These are phyloP conservation scores for Teratosphaeria viscida DNA, from an alignment of 2,329 filamentous ascomycete species.

Conservation along the genomic window DNA sequence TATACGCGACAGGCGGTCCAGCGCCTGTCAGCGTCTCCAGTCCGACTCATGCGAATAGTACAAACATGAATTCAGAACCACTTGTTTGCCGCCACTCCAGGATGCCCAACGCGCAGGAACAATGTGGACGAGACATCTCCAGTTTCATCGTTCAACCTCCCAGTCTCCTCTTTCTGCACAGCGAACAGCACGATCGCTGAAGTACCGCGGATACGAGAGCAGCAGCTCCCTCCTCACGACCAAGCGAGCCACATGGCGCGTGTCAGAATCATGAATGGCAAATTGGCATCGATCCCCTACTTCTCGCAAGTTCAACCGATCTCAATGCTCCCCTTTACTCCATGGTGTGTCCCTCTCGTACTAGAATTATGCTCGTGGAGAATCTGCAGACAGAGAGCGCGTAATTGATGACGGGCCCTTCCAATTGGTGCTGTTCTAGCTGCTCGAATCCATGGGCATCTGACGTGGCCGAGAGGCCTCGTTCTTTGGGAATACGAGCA, in stretches of 20 bases:
- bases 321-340: not conserved
- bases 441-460: not conserved
- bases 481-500: too few species aligned
- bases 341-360: constrained; percentile 4
- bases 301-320: not conserved
- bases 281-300: not conserved
- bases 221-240: not conserved
- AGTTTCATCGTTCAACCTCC: not conserved
- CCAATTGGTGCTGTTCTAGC: not conserved
- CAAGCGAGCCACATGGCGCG: not conserved
- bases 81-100: not conserved
- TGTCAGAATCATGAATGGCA: not conserved
- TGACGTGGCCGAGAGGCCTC: too few species aligned
- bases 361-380: not conserved
- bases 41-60: not conserved
- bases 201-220: not conserved
- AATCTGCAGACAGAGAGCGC: not conserved
- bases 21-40: not conserved
- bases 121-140: not conserved
- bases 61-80: not conserved
- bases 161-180: not conserved
- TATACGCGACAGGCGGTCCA: not conserved
- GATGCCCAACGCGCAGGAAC: not conserved
- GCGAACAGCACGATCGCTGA: not conserved
- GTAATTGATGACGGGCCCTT: too few species aligned